phyloP scores from a whole-genome alignment of 225 moss, liverwort and hornwort species.

The Polytrichum commune region DNA sequence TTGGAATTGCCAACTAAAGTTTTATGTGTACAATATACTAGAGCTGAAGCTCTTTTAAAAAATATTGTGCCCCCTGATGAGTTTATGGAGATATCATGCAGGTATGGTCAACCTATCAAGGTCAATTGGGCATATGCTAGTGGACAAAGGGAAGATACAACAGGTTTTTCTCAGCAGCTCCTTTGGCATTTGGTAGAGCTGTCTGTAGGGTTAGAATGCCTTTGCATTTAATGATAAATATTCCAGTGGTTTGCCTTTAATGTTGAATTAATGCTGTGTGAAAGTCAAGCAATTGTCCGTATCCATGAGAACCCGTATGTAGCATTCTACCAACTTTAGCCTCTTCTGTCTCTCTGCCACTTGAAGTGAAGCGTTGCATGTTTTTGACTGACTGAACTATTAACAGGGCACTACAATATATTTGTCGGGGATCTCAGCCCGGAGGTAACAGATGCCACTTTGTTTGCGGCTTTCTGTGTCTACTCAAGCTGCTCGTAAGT shows the following conservation, averaged over 20 bases:
- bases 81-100: slow-evolving; percentile 6
- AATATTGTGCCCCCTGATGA: no score
- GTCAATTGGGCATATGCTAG: slow-evolving; percentile 79
- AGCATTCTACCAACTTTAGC: no score
- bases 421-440: slow-evolving; percentile 74
- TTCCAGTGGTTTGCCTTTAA: no score
- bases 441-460: slow-evolving; percentile 70
- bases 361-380: background rate
- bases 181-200: background rate
- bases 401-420: slow-evolving; percentile 67
- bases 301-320: background rate
- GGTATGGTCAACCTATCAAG: slow-evolving; percentile 73
- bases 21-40: no score
- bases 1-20: no score
- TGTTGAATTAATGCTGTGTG: background rate
- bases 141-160: slow-evolving; percentile 74
- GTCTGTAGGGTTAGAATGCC: background rate
- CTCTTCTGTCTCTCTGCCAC: background rate
- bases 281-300: background rate
- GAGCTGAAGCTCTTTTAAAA: no score
- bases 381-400: background rate
- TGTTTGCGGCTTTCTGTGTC: slow-evolving; percentile 59
- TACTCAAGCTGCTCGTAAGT: slow-evolving; percentile 75
- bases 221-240: no score
- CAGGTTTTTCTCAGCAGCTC: slow-evolving; percentile 28